Base-by-base conservation (phyloP, 805 yeast genomes). In the Hemisphaericaspora nanyangensis region DNA sequence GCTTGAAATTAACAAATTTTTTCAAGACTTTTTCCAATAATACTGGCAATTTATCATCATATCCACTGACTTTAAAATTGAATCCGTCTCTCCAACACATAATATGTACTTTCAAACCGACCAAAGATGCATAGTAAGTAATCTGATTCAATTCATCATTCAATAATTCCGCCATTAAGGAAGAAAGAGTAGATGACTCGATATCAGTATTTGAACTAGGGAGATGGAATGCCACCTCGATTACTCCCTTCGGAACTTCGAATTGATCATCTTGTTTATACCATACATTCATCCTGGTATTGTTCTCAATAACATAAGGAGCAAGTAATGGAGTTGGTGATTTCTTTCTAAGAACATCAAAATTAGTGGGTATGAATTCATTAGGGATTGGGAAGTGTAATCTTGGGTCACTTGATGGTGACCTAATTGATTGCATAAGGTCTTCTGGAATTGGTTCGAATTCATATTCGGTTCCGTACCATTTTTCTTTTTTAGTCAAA, bases 401-500 rank as follows among this genome's bases (percentile, higher is more conserved):
- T 40, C 37, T 44, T 39, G 32, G 56, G 54, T 38, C 61, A 3
- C 29, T 8, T 3, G 3, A 2, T 2, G 38, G 18, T 58, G 40
- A 45, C 46, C 31, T 56, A 44, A 34, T 22, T 79, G 54, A 29
- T 47, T 52, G 7, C 6, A 66, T 12, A 3, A 82, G 56, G 1
- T 61, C 63, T 0, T 46, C 31, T 2, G 77, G 65, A 17, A 86
- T 52, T 12, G 67, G 63, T 8, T 62, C 68, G 31, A 73, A 57
- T 2, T 74, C 61, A 56, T 88, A 86, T 49, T 85, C 84, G 0
- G 97, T 88, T 3, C 95, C 96, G 55, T 93, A 91, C 96, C 96
- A 91, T 52, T 78, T 71, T 57, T 91, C 99, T 16, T 54, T 68
- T 12, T 61, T 46, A 39, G 70, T 65, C 34, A 76, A 61, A 1